Percentiles rank a stretch among this genome's conserved stretches.
phyloP scores from a whole-genome alignment of 371 early-diverging fungal genomes.

The Zancudomyces culisetae region DNA sequence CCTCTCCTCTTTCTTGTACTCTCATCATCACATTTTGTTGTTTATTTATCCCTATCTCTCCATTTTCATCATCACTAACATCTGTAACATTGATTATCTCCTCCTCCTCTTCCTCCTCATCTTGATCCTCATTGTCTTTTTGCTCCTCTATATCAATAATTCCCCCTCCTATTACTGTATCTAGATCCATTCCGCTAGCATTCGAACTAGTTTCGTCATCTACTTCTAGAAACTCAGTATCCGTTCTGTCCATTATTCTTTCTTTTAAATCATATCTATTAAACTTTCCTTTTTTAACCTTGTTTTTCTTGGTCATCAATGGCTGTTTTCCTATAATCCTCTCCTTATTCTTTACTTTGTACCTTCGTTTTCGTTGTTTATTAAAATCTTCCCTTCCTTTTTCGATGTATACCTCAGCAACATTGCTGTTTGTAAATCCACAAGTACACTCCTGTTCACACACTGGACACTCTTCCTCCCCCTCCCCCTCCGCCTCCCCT shows the following conservation, averaged over 20 bases:
- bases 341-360: too few species aligned
- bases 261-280: too few species aligned
- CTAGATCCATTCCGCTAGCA: background rate
- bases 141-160: background rate
- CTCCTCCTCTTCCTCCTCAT: constrained; percentile 8
- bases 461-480: constrained; percentile 19
- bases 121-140: background rate
- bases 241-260: background rate
- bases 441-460: constrained; percentile 25
- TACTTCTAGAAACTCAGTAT: background rate
- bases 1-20: constrained; percentile 1
- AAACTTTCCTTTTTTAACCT: background rate
- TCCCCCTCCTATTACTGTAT: background rate
- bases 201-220: background rate
- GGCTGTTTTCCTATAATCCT: background rate
- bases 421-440: background rate
- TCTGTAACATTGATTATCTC: constrained; percentile 25
- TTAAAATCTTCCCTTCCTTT: too few species aligned
- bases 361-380: too few species aligned
- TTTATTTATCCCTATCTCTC: constrained; percentile 12
- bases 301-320: background rate
- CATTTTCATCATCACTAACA: constrained; percentile 16
- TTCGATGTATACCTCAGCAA: too few species aligned
- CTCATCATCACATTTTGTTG: constrained; percentile 11
- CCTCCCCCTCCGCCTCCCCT: constrained; percentile 5